Evolutionary conservation across 306 rosid species (phyloP), one percentile per base, ranked within the genome.

Genomic region (Citrullus mucosospermus): DNA sequence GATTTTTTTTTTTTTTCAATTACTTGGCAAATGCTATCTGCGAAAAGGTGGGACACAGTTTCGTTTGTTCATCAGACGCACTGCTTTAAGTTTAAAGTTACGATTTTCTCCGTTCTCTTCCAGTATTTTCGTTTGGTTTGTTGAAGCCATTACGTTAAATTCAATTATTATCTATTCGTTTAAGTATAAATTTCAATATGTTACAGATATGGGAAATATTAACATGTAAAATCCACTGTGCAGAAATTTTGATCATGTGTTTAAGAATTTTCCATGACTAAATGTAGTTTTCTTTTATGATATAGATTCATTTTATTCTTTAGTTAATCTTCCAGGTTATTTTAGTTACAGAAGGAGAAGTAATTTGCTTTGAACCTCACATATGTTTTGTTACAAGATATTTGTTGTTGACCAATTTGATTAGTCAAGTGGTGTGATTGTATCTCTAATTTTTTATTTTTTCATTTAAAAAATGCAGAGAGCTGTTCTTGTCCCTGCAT

Each of bases 401-500:
- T 48, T 46, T 22, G 76, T 70, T 44, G 6, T 20, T 43, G 38
- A 70, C 18, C 15, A 44, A 12, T 44, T 44, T 70, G 41, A 25
- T 70, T 14, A 22, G 13, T 25, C 76, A 15, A 25, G 39, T 70
- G 17, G 32, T 69, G 57, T 25, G 56, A 70, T 70, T 11, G 10
- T 6, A 59, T 25, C 28, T 77, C 2, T 28, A 39, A 15, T 44
- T 9, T 16, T 56, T 22, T 18, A 4, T 9, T 41, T 36, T 72
- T 68, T 60, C 34, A 41, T 15, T 79, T 32, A 1, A 71, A 62
- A 77, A 13, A 75, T 83, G 15, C 79, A 95, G 99, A 92, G 99
- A 87, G 98, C 99, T 41, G 99, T 95, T 61, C 83, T 95, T 53
- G 82, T 92, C 17, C 99, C 98, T 48, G 97, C 99, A 2, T 82